Percentiles rank a stretch among this genome's conserved stretches.
Evolutionary conservation across 2,329 filamentous ascomycete species (phyloP).

Genomic region (Ophiocordyceps australis): DNA sequence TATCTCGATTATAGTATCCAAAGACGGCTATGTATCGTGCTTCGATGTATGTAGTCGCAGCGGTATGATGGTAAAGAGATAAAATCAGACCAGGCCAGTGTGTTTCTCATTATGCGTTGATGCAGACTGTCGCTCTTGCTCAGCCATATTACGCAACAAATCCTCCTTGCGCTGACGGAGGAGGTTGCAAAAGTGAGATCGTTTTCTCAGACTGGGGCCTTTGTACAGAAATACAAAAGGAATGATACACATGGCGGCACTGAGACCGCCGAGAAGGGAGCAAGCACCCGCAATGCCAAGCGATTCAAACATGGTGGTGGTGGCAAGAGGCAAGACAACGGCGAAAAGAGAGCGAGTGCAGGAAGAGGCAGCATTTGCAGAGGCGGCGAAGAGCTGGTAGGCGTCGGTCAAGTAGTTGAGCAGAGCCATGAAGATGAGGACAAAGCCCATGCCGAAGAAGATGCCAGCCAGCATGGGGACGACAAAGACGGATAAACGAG

Average conservation of each 20-base stretch:
- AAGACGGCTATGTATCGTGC: no score
- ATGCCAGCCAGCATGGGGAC: slow-evolving; percentile 41
- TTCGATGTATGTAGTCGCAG: no score
- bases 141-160: slow-evolving; percentile 12
- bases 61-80: no score
- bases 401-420: slow-evolving; percentile 49
- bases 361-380: slow-evolving; percentile 69
- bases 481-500: slow-evolving; percentile 27
- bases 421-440: slow-evolving; percentile 44
- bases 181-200: slow-evolving; percentile 43
- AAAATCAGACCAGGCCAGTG: no score
- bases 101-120: no score
- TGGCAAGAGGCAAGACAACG: slow-evolving; percentile 45
- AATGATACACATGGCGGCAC: slow-evolving; percentile 28
- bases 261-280: slow-evolving; percentile 30
- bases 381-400: slow-evolving; percentile 49
- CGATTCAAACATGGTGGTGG: slow-evolving; percentile 26
- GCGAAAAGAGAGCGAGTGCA: slow-evolving; percentile 89
- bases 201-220: slow-evolving; percentile 32
- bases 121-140: neutral
- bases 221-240: slow-evolving; percentile 37
- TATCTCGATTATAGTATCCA: no score
- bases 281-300: slow-evolving; percentile 31
- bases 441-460: slow-evolving; percentile 42
- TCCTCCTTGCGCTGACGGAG: slow-evolving; percentile 29